These are phyloP conservation scores for Ilex aquifolium DNA, from an alignment of 257 asterid species.

Conservation along the genomic window DNA sequence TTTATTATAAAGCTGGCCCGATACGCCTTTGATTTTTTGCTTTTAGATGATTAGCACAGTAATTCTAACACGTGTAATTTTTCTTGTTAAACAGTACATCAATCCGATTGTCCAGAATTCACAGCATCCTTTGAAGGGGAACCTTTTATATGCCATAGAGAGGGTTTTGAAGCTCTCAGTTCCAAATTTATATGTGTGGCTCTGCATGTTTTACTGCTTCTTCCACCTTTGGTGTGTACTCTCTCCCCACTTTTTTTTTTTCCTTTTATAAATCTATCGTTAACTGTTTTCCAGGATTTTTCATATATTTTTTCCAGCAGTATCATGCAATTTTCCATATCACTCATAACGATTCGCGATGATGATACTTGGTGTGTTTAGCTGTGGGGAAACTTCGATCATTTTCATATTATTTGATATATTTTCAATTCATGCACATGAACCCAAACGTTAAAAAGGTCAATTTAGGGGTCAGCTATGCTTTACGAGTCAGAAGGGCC, in stretches of 20 bases:
- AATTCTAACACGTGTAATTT: background rate
- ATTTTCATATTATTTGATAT: no score
- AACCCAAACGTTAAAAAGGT: no score
- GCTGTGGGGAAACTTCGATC: no score
- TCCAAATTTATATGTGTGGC: conserved; percentile 97
- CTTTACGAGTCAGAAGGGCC: no score
- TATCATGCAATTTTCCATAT: no score
- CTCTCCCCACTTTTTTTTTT: background rate
- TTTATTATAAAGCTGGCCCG: conserved; percentile 1
- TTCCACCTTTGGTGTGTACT: conserved; percentile 89
- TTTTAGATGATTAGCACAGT: background rate
- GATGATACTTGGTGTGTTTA: no score
- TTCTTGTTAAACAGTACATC: conserved; percentile 64
- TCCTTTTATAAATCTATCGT: no score
- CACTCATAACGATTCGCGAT: no score
- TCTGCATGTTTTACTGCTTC: conserved; percentile 96
- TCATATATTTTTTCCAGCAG: no score
- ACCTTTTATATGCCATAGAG: conserved; percentile 78
- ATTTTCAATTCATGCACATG: no score
- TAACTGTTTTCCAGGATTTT: no score
- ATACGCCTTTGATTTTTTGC: background rate
- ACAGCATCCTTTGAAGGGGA: conserved; percentile 90
- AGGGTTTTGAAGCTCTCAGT: conserved; percentile 97
- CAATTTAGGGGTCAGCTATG: no score
- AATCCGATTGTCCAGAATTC: conserved; percentile 92